Evolutionary conservation across 208 protist species (phyloP), one percentile per base, ranked within the genome.

Genomic region (Trypanosoma rangeli): DNA sequence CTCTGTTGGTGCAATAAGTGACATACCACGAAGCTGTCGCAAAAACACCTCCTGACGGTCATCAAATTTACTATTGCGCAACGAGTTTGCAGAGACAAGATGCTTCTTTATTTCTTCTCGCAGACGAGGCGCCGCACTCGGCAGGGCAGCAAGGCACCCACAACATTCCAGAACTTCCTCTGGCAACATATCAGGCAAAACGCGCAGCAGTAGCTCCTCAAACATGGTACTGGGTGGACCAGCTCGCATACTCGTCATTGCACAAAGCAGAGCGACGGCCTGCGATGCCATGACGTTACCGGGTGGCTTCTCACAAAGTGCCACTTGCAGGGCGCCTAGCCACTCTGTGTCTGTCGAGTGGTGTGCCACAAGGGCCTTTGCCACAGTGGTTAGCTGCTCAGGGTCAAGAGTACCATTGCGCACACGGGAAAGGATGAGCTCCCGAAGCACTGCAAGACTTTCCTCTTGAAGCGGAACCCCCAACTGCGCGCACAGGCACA

Each of bases 401-500:
- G 61, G 4, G 29, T 29, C 63, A 20, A 74, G 55, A 1, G 15
- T 28, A 10, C 44, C 28, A 33, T 46, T 22, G 10, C 62, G 69
- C 10, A 61, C 57, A 12, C 22, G 52, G 3, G 69, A 54, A 28
- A 74, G 46, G 16, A 68, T 31, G 35, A 68, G 22, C 39, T 35
- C 54, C 8, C 69, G 62, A 20, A 74, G 60, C 16, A 39, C 54
- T 5, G 22, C 44, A 42, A 74, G 60, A 49, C 35, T 55, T 31
- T 74, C 69, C 20, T 53, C 62, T 0, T 56, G 61, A 20, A 74
- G 44, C 0, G 60, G 60, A 54, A 74, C 62, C 29, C 54, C 62
- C 16, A 74, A 39, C 31, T 54, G n/a, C 8, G 55, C 69, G 33
- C 69, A 74, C 5, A 74, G 44, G 37, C 53, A 68, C n/a, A 74